Conservation (phyloP, 2,329 filamentous ascomycete species). For the Scolecobasidium constrictum region DNA sequence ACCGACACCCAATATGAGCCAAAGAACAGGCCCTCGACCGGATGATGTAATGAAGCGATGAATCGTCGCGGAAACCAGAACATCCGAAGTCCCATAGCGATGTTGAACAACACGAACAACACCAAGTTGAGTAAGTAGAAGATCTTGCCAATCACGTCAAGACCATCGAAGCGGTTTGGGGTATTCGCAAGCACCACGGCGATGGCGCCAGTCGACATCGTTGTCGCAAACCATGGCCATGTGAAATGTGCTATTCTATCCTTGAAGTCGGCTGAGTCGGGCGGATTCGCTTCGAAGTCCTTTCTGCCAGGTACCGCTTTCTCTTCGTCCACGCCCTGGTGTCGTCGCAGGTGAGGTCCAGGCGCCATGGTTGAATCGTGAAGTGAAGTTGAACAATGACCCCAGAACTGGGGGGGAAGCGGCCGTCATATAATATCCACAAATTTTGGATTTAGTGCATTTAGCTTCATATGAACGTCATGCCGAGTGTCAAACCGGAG, state of each 20-base stretch:
- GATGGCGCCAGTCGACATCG: constrained; percentile 65
- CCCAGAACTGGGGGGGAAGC: too few species aligned
- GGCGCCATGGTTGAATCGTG: too few species aligned
- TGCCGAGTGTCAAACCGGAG: too few species aligned
- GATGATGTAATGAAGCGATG: constrained; percentile 50
- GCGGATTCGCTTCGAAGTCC: too few species aligned
- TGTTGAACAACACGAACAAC: constrained; percentile 48
- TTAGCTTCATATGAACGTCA: too few species aligned
- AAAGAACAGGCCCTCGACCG: constrained; percentile 60
- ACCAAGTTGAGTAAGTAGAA: constrained; percentile 59
- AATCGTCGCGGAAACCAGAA: constrained; percentile 52
- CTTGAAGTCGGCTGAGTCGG: too few species aligned
- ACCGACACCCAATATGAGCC: constrained; percentile 61
- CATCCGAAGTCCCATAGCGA: constrained; percentile 50
- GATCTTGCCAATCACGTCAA: constrained; percentile 53
- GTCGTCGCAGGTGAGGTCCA: too few species aligned
- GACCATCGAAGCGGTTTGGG: constrained; percentile 53
- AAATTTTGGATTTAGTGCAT: too few species aligned
- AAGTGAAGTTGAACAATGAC: too few species aligned
- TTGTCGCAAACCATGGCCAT: constrained; percentile 64
- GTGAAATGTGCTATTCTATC: constrained; percentile 48
- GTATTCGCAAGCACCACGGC: constrained; percentile 52
- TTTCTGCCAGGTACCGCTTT: too few species aligned
- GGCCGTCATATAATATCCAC: too few species aligned
- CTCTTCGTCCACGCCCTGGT: too few species aligned